phyloP scores from a whole-genome alignment of 768 basidiomycete species.

The Podaxis rugospora region DNA sequence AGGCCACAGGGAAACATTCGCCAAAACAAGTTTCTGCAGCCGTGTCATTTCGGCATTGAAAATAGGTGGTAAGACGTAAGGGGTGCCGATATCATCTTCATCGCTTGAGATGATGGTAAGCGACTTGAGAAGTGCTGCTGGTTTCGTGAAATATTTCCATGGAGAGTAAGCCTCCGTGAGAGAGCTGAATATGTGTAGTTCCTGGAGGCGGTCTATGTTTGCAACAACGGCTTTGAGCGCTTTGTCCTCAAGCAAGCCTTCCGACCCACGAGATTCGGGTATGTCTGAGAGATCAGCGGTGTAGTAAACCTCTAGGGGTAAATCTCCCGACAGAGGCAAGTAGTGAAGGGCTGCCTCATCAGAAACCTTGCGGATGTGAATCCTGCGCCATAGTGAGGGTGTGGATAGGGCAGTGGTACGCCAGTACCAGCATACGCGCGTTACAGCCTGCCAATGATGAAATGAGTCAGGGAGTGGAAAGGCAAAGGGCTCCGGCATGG shows the following conservation, averaged over 20 bases:
- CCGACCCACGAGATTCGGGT: neutral
- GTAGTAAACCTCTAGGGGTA: conserved; percentile 7
- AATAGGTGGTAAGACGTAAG: conserved; percentile 4
- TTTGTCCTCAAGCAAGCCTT: neutral
- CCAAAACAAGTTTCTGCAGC: conserved; percentile 7
- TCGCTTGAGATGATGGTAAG: conserved; percentile 9
- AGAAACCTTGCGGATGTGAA: conserved; percentile 3
- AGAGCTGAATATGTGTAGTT: conserved; percentile 9
- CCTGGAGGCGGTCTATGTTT: neutral
- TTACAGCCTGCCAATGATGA: conserved; percentile 7
- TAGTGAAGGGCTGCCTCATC: conserved; percentile 2
- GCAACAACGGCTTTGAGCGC: neutral
- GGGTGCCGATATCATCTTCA: neutral
- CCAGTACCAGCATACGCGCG: conserved; percentile 2
- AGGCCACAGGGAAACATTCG: conserved; percentile 10
- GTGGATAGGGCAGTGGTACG: conserved; percentile 5
- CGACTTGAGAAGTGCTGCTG: neutral
- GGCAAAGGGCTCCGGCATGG: conserved; percentile 1
- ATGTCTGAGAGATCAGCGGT: neutral
- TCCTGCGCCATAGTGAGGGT: conserved; percentile 4
- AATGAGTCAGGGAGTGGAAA: conserved; percentile 6
- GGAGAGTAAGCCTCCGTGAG: conserved; percentile 2
- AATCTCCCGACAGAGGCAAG: neutral
- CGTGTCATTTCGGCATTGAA: conserved; percentile 1
- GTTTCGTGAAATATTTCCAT: conserved; percentile 6